Conservation (phyloP, 768 basidiomycete species). For the Tricholoma bakamatsutake region DNA sequence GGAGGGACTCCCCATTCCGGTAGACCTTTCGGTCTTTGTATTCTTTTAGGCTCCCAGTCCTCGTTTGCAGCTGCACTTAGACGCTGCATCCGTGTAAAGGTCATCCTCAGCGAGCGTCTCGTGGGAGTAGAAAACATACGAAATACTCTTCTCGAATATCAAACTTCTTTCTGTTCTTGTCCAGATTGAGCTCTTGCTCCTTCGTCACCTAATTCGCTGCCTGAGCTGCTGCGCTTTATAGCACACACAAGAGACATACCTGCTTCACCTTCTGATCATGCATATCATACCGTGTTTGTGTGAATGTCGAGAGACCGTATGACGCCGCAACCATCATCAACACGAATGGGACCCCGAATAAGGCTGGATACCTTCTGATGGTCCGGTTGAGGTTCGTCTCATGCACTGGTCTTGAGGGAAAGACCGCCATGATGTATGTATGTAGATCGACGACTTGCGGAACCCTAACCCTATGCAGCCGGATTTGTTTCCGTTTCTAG, state of each 20-base stretch:
- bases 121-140: conserved; percentile 44
- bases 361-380: conserved; percentile 54
- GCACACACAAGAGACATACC: conserved; percentile 29
- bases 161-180: conserved; percentile 68
- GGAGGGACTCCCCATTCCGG: conserved; percentile 93
- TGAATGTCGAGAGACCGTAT: conserved; percentile 76
- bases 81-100: conserved; percentile 36
- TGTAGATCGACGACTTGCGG: too few relatives aligned
- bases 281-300: conserved; percentile 87
- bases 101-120: background rate
- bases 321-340: conserved; percentile 81
- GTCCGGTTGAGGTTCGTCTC: conserved; percentile 32
- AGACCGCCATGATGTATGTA: conserved; percentile 42
- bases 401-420: conserved; percentile 43
- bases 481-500: background rate
- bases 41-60: conserved; percentile 85
- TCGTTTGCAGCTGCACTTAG: conserved; percentile 56
- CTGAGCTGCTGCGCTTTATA: background rate
- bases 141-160: conserved; percentile 96
- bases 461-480: background rate
- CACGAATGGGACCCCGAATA: conserved; percentile 87
- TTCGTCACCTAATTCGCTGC: conserved; percentile 47
- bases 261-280: conserved; percentile 75
- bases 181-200: conserved; percentile 72
- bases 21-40: conserved; percentile 77